A percentile compares a stretch with the other conserved stretches of the same genome.
Conservation (phyloP, 192 early-diverging fungal species). For the Allomyces arbusculus region DNA sequence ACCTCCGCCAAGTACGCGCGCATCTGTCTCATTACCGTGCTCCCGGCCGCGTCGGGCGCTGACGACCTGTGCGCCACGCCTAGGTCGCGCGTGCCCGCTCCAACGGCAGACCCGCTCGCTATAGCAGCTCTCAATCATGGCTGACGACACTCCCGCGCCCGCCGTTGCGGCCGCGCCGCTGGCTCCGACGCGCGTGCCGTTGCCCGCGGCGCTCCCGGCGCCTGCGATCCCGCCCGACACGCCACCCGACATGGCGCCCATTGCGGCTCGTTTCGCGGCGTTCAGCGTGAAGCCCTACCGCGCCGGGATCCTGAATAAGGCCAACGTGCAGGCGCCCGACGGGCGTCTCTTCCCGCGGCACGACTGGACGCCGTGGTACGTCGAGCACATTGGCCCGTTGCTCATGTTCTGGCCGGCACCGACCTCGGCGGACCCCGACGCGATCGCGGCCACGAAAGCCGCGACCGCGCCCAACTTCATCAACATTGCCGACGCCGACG, state of each 20-base stretch:
- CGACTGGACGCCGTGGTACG: slow-evolving; percentile 52
- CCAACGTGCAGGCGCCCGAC: slow-evolving; percentile 38
- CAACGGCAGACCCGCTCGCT: too few relatives aligned
- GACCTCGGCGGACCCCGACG: background rate
- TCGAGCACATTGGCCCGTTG: slow-evolving; percentile 46
- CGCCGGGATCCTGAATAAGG: slow-evolving; percentile 48
- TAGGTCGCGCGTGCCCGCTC: too few relatives aligned
- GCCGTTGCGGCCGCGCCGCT: too few relatives aligned
- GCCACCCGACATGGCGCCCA: slow-evolving; percentile 20
- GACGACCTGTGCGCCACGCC: too few relatives aligned
- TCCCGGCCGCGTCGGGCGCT: too few relatives aligned
- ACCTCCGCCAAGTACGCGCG: too few relatives aligned
- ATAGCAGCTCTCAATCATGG: too few relatives aligned
- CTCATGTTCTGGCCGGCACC: slow-evolving; percentile 35
- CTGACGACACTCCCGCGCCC: too few relatives aligned
- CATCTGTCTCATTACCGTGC: too few relatives aligned
- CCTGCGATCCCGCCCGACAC: slow-evolving; percentile 14
- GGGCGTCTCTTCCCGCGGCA: slow-evolving; percentile 33
- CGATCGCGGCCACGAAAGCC: slow-evolving; percentile 20
- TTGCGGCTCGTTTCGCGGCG: slow-evolving; percentile 33
- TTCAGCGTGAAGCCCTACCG: slow-evolving; percentile 50
- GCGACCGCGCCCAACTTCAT: slow-evolving; percentile 40
- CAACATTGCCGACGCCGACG: slow-evolving; percentile 49
- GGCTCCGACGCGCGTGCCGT: background rate
- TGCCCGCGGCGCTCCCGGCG: background rate